Conservation (phyloP, 73 alveolate species). For the Paramecium caudatum region DNA sequence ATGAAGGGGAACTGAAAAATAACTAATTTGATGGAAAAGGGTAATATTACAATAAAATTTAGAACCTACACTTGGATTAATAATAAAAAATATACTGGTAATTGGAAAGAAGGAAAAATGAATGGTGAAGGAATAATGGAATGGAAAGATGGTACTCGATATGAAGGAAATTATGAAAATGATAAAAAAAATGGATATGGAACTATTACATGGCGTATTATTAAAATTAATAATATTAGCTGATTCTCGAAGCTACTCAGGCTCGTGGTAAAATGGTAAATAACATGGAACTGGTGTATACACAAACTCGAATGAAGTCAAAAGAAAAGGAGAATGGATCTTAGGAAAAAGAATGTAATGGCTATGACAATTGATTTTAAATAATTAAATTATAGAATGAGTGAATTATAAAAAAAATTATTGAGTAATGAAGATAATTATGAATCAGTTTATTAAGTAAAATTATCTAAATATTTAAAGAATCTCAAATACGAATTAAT, state of each 20-base stretch:
- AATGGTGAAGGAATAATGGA: conserved; percentile 80
- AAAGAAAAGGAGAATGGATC: conserved; percentile 73
- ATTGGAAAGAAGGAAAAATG: conserved; percentile 72
- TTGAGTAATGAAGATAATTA: background rate
- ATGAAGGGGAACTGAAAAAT: conserved; percentile 62
- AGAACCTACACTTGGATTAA: conserved; percentile 30
- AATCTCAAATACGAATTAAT: conserved; percentile 3
- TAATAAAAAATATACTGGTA: conserved; percentile 45
- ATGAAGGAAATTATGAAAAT: conserved; percentile 77
- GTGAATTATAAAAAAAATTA: too few species aligned
- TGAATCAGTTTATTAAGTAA: conserved; percentile 16
- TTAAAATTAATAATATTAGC: conserved; percentile 23
- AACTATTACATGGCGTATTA: conserved; percentile 52
- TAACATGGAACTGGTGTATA: conserved; percentile 70
- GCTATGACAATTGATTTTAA: conserved; percentile 43
- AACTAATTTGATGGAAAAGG: conserved; percentile 37
- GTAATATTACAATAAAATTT: background rate
- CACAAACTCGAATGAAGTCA: conserved; percentile 36
- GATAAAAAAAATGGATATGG: conserved; percentile 79
- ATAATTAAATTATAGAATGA: too few species aligned
- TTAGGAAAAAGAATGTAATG: conserved; percentile 72
- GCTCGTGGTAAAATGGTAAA: conserved; percentile 75
- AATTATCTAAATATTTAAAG: background rate
- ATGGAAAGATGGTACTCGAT: conserved; percentile 76
- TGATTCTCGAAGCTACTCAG: conserved; percentile 78